A percentile compares a stretch with the other conserved stretches of the same genome.
These are phyloP conservation scores for Casuarina equisetifolia DNA, from an alignment of 306 rosid genomes.

Conservation along the genomic window DNA sequence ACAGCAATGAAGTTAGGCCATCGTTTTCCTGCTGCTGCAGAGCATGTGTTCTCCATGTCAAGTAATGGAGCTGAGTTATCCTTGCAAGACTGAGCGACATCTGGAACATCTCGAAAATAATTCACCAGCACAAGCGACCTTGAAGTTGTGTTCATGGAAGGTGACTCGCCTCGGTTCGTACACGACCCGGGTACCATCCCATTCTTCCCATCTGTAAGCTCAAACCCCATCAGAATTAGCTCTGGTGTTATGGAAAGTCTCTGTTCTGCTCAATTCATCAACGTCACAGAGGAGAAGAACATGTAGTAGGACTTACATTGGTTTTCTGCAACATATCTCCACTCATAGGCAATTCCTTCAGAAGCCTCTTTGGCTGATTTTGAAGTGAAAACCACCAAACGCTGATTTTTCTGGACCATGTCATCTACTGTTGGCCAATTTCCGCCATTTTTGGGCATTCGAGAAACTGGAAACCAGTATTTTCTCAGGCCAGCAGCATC, in stretches of 20 bases:
- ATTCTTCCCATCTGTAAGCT: conserved; percentile 57
- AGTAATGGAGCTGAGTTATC: conserved; percentile 73
- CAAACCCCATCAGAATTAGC: neutral
- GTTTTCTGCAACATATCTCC: conserved; percentile 87
- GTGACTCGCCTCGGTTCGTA: conserved; percentile 65
- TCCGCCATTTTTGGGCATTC: conserved; percentile 85
- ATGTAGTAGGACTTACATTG: conserved; percentile 59
- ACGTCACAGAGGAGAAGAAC: neutral
- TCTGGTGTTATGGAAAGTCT: neutral
- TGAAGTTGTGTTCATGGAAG: conserved; percentile 50
- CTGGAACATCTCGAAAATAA: conserved; percentile 52
- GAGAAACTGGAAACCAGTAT: conserved; percentile 84
- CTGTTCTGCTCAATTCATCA: neutral
- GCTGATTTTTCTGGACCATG: conserved; percentile 76
- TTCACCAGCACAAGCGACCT: conserved; percentile 69
- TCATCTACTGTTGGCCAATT: conserved; percentile 85
- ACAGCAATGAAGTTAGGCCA: conserved; percentile 89
- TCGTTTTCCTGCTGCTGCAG: conserved; percentile 56
- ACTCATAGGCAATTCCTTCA: conserved; percentile 91
- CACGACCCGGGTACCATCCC: conserved; percentile 75
- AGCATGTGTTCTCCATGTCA: conserved; percentile 65
- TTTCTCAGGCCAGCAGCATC: conserved; percentile 83
- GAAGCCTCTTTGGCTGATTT: conserved; percentile 68
- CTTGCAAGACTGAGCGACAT: conserved; percentile 49
- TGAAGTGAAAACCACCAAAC: conserved; percentile 87